Evolutionary conservation across 148 eudicot species (phyloP).

Genomic region (Gaultheria prostrata): DNA sequence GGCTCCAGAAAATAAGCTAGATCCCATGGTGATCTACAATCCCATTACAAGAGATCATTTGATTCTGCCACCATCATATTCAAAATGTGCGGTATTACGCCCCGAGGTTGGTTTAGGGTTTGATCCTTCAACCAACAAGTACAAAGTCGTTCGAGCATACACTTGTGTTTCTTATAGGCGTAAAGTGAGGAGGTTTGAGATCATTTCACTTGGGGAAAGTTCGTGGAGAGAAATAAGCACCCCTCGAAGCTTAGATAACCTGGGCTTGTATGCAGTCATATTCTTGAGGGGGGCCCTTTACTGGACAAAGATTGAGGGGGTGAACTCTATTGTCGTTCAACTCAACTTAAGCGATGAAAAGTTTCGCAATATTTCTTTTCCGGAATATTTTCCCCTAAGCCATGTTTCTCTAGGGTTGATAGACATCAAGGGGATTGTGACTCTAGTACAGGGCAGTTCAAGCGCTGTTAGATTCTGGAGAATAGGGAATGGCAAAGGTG

Average conservation of each 20-base stretch:
- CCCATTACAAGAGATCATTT: constrained; percentile 8
- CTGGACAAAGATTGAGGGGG: neutral
- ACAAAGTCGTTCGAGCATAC: constrained; percentile 16
- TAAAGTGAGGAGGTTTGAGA: constrained; percentile 9
- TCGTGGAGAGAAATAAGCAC: constrained; percentile 11
- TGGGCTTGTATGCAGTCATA: neutral
- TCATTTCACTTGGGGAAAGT: constrained; percentile 15
- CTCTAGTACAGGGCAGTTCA: neutral
- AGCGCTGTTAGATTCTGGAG: neutral
- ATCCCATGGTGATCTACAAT: constrained; percentile 18
- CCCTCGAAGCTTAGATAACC: neutral
- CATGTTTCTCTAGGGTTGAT: neutral
- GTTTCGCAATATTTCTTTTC: neutral
- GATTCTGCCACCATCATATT: neutral
- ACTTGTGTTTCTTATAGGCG: neutral
- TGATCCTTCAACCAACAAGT: constrained; percentile 8
- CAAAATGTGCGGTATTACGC: neutral
- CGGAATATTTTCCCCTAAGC: neutral
- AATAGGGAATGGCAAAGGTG: neutral
- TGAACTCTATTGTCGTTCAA: neutral
- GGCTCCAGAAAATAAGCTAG: neutral
- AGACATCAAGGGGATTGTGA: neutral
- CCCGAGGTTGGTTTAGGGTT: constrained; percentile 15
- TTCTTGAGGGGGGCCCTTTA: constrained; percentile 13
- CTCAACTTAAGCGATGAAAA: neutral